A percentile compares a stretch with the other conserved stretches of the same genome.
Conservation (phyloP, 192 early-diverging fungal species). For the Dissophora globulifera region DNA sequence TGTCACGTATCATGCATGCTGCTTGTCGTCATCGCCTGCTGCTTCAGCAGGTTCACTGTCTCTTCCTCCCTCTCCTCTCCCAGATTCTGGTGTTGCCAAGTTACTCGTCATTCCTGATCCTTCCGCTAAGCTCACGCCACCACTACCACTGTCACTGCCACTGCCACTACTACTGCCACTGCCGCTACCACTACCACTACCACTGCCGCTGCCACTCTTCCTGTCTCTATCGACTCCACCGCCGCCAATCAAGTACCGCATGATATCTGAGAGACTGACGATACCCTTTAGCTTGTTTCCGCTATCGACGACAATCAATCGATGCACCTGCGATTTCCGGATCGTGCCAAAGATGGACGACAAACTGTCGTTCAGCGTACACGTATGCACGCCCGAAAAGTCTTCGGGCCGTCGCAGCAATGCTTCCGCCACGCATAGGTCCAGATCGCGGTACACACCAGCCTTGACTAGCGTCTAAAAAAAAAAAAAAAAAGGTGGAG, state of each 20-base stretch:
- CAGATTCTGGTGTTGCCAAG: too few relatives aligned
- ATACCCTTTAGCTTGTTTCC: slow-evolving; percentile 84
- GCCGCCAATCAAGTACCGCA: slow-evolving; percentile 68
- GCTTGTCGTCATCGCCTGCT: too few relatives aligned
- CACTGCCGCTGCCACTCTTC: not conserved
- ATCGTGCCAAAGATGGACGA: slow-evolving; percentile 91
- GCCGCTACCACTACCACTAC: not conserved
- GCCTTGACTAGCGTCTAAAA: slow-evolving; percentile 72
- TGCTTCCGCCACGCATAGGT: slow-evolving; percentile 89
- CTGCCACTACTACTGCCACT: too few relatives aligned
- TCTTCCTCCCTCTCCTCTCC: too few relatives aligned
- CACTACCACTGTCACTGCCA: not conserved
- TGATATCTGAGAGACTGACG: slow-evolving; percentile 86
- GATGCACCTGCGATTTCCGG: slow-evolving; percentile 84
- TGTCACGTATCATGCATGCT: too few relatives aligned
- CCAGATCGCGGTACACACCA: slow-evolving; percentile 78
- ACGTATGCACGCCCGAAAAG: slow-evolving; percentile 94
- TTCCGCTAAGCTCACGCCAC: not conserved
- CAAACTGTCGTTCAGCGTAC: slow-evolving; percentile 87
- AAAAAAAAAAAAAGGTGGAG: not conserved
- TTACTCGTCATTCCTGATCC: too few relatives aligned
- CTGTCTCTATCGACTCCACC: not conserved
- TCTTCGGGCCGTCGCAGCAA: slow-evolving; percentile 86
- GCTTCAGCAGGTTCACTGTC: too few relatives aligned
- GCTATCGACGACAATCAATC: slow-evolving; percentile 91